phyloP scores from a whole-genome alignment of 2,329 filamentous ascomycete genomes.

The Nigrospora osmanthi region DNA sequence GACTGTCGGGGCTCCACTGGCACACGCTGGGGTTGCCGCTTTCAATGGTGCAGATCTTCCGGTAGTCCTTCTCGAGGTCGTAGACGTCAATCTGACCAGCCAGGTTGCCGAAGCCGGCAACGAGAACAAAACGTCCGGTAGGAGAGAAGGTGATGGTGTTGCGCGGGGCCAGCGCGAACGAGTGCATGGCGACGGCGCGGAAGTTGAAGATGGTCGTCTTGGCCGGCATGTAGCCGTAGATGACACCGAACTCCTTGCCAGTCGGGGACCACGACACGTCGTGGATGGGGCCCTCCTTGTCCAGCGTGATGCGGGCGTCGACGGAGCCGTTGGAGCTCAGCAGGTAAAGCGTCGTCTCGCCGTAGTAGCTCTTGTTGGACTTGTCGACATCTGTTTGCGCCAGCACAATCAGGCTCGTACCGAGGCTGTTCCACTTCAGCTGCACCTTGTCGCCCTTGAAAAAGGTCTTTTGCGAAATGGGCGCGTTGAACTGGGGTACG shows the following conservation, averaged over 20 bases:
- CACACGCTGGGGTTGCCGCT: slow-evolving; percentile 94
- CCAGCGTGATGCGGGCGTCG: slow-evolving; percentile 83
- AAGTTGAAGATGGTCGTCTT: slow-evolving; percentile 98
- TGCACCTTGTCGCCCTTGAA: slow-evolving; percentile 99
- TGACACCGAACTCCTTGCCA: slow-evolving; percentile 93
- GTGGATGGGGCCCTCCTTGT: slow-evolving; percentile 97
- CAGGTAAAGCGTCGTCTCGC: slow-evolving; percentile 94
- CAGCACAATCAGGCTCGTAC: slow-evolving; percentile 86
- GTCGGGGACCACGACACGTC: slow-evolving; percentile 98
- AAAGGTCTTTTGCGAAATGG: slow-evolving; percentile 95
- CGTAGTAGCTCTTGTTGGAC: slow-evolving; percentile 98
- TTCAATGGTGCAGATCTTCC: slow-evolving; percentile 88
- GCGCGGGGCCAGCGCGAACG: slow-evolving; percentile 77
- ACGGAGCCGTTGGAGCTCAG: slow-evolving; percentile 86
- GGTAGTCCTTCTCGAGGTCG: slow-evolving; percentile 88
- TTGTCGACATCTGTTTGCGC: slow-evolving; percentile 98
- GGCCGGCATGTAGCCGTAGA: slow-evolving; percentile 98
- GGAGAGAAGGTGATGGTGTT: slow-evolving; percentile 96
- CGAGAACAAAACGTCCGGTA: slow-evolving; percentile 83
- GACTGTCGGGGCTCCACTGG: slow-evolving; percentile 94
- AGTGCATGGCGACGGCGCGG: slow-evolving; percentile 73
- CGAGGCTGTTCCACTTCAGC: slow-evolving; percentile 92
- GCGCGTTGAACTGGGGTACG: slow-evolving; percentile 73
- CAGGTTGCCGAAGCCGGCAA: slow-evolving; percentile 95
- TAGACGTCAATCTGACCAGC: slow-evolving; percentile 97